Base-by-base conservation (phyloP, 345 rosid species). In the Noccaea caerulescens region DNA sequence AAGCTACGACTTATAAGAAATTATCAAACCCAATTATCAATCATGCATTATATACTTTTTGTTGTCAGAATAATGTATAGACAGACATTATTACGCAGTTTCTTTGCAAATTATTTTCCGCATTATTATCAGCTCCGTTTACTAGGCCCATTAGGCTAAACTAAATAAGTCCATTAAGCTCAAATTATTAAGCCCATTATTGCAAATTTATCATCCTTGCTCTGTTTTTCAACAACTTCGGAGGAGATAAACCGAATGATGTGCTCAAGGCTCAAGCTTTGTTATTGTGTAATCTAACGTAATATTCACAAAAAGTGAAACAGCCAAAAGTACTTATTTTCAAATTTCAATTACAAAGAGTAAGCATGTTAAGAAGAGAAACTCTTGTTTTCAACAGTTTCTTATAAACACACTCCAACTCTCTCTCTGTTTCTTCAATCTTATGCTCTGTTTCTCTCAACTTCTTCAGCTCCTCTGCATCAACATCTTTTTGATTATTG, bases 371-470 rank as follows among this genome's bases (percentile, higher is more conserved):
- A 54, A 79, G 80, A 65, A 82, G 74, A 27, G 71, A 82, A 77
- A 76, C 84, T 84, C 84, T 73, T 10, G 85, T 80, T 67, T 77
- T 84, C 50, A 82, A 23, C 27, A 82, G n/a, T 30, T 71, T 71
- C 66, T 81, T 76, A 25, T 68, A 84, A 37, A 81, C 66, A 46
- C 78, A 65, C 58, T 78, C 88, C 75, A 80, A 37, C 2, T 60
- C 80, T 39, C 60, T 75, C 75, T 84, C 91, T 32, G 44, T 54
- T 71, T 80, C 82, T 33, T 46, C 77, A 13, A 84, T 68, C 66
- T 25, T 27, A 1, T 63, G 42, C 47, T 81, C 87, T 47, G 84
- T 55, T 43, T 77, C 77, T 49, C 77, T 55, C 46, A 80, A 14
- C 62, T 42, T 69, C 76, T 76, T 78, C 60, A 61, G 42, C 32